Base-by-base conservation (phyloP, 169 alveolate species). In the Eimeria acervulina region DNA sequence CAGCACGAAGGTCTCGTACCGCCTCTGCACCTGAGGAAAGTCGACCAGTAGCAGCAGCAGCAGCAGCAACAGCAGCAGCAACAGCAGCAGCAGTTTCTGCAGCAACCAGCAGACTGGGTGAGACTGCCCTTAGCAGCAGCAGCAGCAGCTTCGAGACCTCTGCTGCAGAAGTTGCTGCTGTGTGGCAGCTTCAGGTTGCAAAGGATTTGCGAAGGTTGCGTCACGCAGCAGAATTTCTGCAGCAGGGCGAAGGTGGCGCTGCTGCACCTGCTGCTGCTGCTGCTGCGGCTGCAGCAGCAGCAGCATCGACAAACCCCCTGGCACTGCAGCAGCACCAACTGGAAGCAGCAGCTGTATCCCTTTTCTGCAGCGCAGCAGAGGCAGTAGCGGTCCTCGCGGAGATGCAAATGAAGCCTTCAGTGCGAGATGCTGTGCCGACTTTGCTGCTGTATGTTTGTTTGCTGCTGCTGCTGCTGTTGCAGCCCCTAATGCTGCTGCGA, bases 331-430 rank as follows among this genome's bases (percentile, higher is more conserved):
- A 72, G 13, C 51, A 40, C 23, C 84, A 36, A 40, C 52, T 78
- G 28, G 63, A 78, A 15, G 68, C 89, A 78, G 68, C 63, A 31
- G 59, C 61, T 19, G 63, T 42, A 31, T 59, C 63, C 38, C 66
- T 78, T n/a, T 59, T 78, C 89, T 78, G 89, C 89, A 78, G 66
- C 66, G 89, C 89, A 78, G 89, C 89, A 78, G 89, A 78, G 89
- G 89, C 89, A 40, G 89, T 44, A 78, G 33, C 89, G 33, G 66
- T 78, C 13, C 89, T 78, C 40, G 89, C 89, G 31, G 89, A 38
- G 47, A 42, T 78, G 66, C 89, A 78, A 33, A n/a, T 78, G 89
- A 78, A 78, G 63, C 89, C 21, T 33, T 78, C 89, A n/a, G 89
- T 78, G 59, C 89, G 89, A 44, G 89, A 78, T 40, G 68, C 61